Conservation (phyloP, 1,284 basidiomycete genomes). For the Papiliotrema terrestris region DNA sequence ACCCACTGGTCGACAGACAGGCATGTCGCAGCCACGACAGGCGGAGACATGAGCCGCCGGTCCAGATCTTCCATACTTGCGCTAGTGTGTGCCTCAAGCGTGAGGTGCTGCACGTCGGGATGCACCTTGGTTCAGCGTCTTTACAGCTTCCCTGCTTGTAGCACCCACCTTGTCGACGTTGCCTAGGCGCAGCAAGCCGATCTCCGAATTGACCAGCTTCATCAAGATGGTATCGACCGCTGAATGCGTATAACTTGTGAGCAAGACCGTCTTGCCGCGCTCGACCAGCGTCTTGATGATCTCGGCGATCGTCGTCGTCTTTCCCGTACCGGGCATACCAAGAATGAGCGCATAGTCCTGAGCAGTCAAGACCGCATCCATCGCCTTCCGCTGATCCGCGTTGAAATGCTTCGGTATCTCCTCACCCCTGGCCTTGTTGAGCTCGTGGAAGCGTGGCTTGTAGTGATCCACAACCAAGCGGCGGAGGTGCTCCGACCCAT, state of each 20-base stretch:
- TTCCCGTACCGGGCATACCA: slow-evolving; percentile 98
- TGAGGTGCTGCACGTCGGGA: slow-evolving; percentile 68
- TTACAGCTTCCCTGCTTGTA: not conserved
- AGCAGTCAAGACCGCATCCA: slow-evolving; percentile 70
- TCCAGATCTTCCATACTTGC: slow-evolving; percentile 73
- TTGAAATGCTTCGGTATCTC: slow-evolving; percentile 59
- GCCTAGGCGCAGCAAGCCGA: slow-evolving; percentile 78
- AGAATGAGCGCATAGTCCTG: slow-evolving; percentile 87
- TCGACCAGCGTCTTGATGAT: slow-evolving; percentile 75
- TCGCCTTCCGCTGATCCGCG: slow-evolving; percentile 66
- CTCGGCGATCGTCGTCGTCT: slow-evolving; percentile 90
- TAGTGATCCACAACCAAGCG: slow-evolving; percentile 76
- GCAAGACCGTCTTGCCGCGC: slow-evolving; percentile 78
- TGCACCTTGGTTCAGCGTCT: slow-evolving; percentile 58
- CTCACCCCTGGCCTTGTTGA: slow-evolving; percentile 27
- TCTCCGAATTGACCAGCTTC: slow-evolving; percentile 67
- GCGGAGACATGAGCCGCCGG: slow-evolving; percentile 73
- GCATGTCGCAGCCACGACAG: slow-evolving; percentile 93
- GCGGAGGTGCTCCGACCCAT: slow-evolving; percentile 61
- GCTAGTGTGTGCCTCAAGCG: slow-evolving; percentile 60
- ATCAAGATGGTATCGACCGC: slow-evolving; percentile 92
- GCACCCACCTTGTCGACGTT: slow-evolving; percentile 79
- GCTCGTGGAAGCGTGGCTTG: slow-evolving; percentile 60
- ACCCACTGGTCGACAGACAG: slow-evolving; percentile 87
- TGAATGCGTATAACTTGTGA: slow-evolving; percentile 94